Base-by-base conservation (phyloP, 2,329 filamentous ascomycete genomes). In the Thyridium curvatum region DNA sequence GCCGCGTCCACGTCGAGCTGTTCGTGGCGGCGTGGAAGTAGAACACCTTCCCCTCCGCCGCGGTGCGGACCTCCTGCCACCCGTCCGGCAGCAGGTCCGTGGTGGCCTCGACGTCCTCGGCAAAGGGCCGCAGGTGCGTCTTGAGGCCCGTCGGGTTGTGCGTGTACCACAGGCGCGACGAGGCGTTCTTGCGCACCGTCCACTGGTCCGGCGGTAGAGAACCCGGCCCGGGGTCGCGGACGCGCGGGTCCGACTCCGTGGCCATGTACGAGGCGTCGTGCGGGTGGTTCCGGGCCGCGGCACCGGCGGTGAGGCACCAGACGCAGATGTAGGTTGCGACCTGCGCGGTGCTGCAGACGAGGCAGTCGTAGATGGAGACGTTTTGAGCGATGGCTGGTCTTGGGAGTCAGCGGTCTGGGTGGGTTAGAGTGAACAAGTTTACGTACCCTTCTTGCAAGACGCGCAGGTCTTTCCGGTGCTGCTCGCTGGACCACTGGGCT, bases 191-290 rank as follows among this genome's bases (percentile, higher is more conserved):
- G 15, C 51, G 47, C 9, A 51, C 42, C 0, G 50, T 49, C 53
- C 53, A 56, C 9, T 46, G 32, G 5, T 49, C 44, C 1, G 47
- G 40, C 13, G 44, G 46, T 2, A 6, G 51, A 41, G 9, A 13
- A 8, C 4, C 18, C 31, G 8, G 49, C 39, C 6, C n/a, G n/a
- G 48, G 34, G 3, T 41, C 38, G 3, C 51, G 45, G 17, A 53
- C 39, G 10, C 41, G 44, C 0, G 48, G 42, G 13, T 56, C 53
- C 8, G 52, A 56, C 17, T 54, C 50, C 12, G 51, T 51, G 3
- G 45, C 51, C 4, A 49, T 52, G 30, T 47, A 56, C 2, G 52
- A 46, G 32, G 46, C 51, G 18, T 56, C 50, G 35, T 56, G 53
- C 2, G 32, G 35, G 36, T 56, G 53, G 2, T 50, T 48, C 8